Percentiles rank a stretch among this genome's conserved stretches.
phyloP scores from a whole-genome alignment of 23 red algal genomes.

The Gracilariopsis chorda region DNA sequence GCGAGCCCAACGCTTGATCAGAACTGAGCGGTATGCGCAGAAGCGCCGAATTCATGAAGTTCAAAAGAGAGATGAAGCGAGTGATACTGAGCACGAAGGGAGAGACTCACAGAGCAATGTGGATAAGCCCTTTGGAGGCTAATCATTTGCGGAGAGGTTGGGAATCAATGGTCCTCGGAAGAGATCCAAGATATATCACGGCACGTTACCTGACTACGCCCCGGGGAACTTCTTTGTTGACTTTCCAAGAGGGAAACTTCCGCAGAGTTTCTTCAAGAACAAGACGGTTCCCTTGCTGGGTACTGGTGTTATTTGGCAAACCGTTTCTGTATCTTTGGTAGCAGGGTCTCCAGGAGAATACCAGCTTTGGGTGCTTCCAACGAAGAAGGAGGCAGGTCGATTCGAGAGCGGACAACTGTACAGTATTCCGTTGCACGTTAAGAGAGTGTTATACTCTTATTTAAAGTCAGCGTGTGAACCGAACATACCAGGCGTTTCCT shows the following conservation, averaged over 20 bases:
- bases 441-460: constrained; percentile 43
- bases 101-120: not conserved
- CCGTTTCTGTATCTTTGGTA: constrained; percentile 36
- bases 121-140: not conserved
- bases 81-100: constrained; percentile 7
- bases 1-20: constrained; percentile 57
- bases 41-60: not conserved
- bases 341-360: constrained; percentile 48
- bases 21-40: constrained; percentile 30
- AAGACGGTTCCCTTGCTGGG: constrained; percentile 37
- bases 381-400: constrained; percentile 1
- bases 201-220: constrained; percentile 7
- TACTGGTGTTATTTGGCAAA: constrained; percentile 61
- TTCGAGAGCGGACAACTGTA: constrained; percentile 47
- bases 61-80: not conserved
- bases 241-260: not conserved
- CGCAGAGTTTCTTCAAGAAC: constrained; percentile 38
- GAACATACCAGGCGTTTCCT: constrained; percentile 34
- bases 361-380: constrained; percentile 62
- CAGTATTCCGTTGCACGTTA: constrained; percentile 57
- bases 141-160: constrained; percentile 44
- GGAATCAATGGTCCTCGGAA: constrained; percentile 6
- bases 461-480: constrained; percentile 5
- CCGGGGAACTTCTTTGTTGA: constrained; percentile 48
- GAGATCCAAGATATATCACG: not conserved